Base-by-base conservation (phyloP, 225 moss, liverwort and hornwort species). In the Bryum argenteum region DNA sequence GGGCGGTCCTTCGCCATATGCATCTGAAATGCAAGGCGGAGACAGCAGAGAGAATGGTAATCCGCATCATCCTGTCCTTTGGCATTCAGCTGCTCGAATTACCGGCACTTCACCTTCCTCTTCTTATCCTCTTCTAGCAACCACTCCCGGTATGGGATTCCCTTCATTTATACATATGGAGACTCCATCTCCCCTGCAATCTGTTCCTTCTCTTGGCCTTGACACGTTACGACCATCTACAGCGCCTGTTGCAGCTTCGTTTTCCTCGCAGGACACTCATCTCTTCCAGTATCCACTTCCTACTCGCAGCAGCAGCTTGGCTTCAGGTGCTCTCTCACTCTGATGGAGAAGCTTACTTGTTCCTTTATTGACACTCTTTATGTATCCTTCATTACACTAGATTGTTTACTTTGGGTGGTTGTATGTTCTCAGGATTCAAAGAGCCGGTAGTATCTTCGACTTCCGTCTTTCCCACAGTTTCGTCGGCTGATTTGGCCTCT, bases 371-470 rank as follows among this genome's bases (percentile, higher is more conserved):
- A 26, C 20, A 53, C 24, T 62, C 38, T 6, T 6, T n/a, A 15
- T 28, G 10, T 61, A 22, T 62, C 14, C n/a, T 43, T 54, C 20
- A 9, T 61, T 23, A 56, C 37, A 16, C 18, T 33, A 5, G 33
- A 33, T 33, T 33, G 17, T 42, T 65, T 24, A 42, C 13, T 6
- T 66, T 20, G 11, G 17, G 41, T 66, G 38, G 53, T 3, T 62
- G n/a, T 50, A 63, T 20, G 50, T 21, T 76, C 23, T 61, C 70
- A 85, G 81, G 76, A 62, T 47, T 70, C 33, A 38, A 58, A 47
- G 63, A 71, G 20, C 13, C 48, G 26, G 54, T 61, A 18, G 18
- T 61, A 61, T 26, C 57, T 11, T 20, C 69, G 43, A 73, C 43
- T 41, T n/a, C n/a, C n/a, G 40, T 10, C 61, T 58, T 69, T 19